These are phyloP conservation scores for Perilla frutescens DNA, from an alignment of 257 asterid species.

Conservation along the genomic window DNA sequence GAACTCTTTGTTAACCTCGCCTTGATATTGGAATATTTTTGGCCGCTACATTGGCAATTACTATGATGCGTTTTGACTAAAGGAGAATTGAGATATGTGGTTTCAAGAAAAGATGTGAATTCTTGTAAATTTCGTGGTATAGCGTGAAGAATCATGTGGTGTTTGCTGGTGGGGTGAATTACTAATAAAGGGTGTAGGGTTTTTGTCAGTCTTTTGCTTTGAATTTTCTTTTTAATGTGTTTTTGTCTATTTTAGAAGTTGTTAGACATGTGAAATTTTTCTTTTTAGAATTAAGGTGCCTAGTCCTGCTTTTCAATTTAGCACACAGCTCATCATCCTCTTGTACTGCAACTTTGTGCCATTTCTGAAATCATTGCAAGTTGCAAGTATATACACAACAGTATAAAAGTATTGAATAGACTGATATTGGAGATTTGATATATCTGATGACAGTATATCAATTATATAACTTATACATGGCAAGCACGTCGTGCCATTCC, in stretches of 20 bases:
- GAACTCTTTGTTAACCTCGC: slow-evolving; percentile 6
- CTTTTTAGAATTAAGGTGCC: slow-evolving; percentile 5
- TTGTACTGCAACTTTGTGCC: not conserved
- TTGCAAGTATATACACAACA: not conserved
- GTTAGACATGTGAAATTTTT: not conserved
- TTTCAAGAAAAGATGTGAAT: not conserved
- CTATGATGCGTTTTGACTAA: slow-evolving; percentile 13
- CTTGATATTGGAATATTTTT: not conserved
- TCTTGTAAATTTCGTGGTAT: not conserved
- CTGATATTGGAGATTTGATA: not conserved
- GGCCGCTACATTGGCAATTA: slow-evolving; percentile 23
- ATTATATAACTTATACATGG: too few relatives aligned
- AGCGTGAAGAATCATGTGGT: slow-evolving; percentile 1
- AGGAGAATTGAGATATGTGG: not conserved
- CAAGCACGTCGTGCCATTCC: not conserved
- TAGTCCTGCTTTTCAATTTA: slow-evolving; percentile 18
- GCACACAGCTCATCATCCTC: not conserved
- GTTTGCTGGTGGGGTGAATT: slow-evolving; percentile 10
- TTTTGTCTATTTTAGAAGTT: not conserved
- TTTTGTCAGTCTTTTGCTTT: not conserved
- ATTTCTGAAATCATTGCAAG: not conserved
- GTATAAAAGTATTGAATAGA: not conserved
- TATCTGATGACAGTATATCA: not conserved
- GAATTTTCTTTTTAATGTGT: not conserved
- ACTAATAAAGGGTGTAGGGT: slow-evolving; percentile 12